phyloP scores from a whole-genome alignment of 1,139 yeast genomes.

The Blastobotrys serpentis region DNA sequence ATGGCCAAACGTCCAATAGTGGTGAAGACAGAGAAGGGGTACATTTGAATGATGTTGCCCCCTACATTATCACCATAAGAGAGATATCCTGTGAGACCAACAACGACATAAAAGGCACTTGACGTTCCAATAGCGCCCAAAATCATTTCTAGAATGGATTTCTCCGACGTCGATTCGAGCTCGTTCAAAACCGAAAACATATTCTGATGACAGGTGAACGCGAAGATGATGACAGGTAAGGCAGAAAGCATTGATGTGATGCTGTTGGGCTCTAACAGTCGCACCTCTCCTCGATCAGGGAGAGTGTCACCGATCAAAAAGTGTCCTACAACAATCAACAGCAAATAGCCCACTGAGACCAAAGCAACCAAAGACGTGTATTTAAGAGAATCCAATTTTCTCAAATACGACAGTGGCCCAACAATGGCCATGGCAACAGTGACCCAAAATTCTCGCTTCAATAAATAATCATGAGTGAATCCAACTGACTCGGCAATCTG shows the following conservation, averaged over 20 bases:
- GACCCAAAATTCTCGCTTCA: constrained; percentile 58
- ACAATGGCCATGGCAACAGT: constrained; percentile 57
- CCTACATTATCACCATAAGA: constrained; percentile 76
- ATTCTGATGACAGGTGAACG: constrained; percentile 91
- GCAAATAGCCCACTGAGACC: constrained; percentile 73
- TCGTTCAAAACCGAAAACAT: constrained; percentile 91
- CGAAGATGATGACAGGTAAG: constrained; percentile 89
- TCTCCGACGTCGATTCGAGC: constrained; percentile 55
- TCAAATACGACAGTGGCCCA: constrained; percentile 73
- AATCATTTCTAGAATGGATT: constrained; percentile 53
- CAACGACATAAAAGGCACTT: constrained; percentile 58
- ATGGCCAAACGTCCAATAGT: constrained; percentile 71
- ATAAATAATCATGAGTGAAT: constrained; percentile 23
- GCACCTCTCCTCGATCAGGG: constrained; percentile 53
- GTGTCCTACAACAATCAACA: constrained; percentile 68
- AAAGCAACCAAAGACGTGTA: constrained; percentile 86
- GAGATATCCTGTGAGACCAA: constrained; percentile 81
- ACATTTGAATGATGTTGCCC: constrained; percentile 78
- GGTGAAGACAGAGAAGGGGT: constrained; percentile 48
- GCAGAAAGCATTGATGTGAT: constrained; percentile 67
- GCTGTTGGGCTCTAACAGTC: constrained; percentile 54
- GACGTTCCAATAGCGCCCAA: constrained; percentile 56
- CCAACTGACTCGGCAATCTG: constrained; percentile 36
- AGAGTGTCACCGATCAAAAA: constrained; percentile 49
- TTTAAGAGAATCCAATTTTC: constrained; percentile 77